Percentiles rank a stretch among this genome's conserved stretches.
Evolutionary conservation across 208 protist species (phyloP).

Genomic region (Trypanosomatidae sp.): DNA sequence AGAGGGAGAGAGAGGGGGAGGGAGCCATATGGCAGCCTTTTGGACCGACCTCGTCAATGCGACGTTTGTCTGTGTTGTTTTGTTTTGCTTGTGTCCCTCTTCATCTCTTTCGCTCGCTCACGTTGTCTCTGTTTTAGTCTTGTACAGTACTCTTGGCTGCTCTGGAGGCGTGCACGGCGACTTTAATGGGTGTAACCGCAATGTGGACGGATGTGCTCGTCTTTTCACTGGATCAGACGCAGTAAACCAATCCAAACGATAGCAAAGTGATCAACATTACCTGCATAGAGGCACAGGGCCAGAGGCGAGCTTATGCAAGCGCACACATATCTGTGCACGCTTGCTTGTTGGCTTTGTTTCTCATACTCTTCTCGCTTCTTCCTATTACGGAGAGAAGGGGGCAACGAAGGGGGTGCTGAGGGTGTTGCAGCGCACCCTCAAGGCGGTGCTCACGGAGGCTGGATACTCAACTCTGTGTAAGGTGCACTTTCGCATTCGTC

Average conservation of each 20-base stretch:
- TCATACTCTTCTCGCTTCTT: background rate
- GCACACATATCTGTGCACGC: background rate
- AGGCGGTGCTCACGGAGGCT: background rate
- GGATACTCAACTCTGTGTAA: background rate
- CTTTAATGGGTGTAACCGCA: background rate
- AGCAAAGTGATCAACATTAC: no score
- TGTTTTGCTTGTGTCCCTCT: constrained; percentile 13
- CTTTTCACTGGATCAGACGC: background rate
- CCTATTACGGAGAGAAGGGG: background rate
- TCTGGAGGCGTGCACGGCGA: background rate
- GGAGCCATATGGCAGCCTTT: background rate
- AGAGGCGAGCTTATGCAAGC: background rate
- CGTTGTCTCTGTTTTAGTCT: background rate
- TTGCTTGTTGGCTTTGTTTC: background rate
- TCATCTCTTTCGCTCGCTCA: background rate
- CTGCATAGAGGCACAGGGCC: background rate
- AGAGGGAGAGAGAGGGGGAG: background rate
- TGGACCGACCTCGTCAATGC: background rate
- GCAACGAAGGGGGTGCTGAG: background rate
- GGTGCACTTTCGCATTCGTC: background rate
- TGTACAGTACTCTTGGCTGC: background rate
- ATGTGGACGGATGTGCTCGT: background rate
- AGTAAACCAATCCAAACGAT: background rate
- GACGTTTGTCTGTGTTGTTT: background rate
- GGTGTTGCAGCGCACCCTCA: background rate